Evolutionary conservation across 495 filamentous ascomycete species (phyloP).

Genomic region (Aeminium ludgeri): DNA sequence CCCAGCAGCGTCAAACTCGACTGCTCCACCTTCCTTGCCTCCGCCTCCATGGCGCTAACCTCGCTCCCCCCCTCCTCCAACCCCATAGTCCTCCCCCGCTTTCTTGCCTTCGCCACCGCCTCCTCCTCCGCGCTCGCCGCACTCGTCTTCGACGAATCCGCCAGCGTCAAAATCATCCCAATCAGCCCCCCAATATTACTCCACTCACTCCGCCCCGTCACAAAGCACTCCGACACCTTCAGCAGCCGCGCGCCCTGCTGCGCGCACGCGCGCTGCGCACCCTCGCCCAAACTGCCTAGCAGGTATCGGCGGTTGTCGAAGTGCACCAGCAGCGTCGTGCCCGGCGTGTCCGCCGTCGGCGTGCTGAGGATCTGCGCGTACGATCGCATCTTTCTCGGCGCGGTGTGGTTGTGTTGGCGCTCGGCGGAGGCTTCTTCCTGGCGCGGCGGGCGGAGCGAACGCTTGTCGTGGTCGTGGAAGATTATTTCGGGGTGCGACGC

Average conservation of each 20-base stretch:
- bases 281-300: constrained; percentile 73
- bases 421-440: not conserved
- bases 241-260: constrained; percentile 44
- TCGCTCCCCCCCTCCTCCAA: constrained; percentile 18
- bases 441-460: not conserved
- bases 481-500: not conserved
- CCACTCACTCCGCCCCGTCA: constrained; percentile 67
- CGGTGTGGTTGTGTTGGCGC: not conserved
- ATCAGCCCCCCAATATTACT: constrained; percentile 59
- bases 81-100: constrained; percentile 5
- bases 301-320: constrained; percentile 70
- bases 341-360: constrained; percentile 82
- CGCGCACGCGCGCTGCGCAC: constrained; percentile 57
- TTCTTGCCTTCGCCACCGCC: constrained; percentile 9
- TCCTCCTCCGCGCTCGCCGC: constrained; percentile 18
- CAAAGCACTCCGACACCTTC: constrained; percentile 56
- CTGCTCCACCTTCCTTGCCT: constrained; percentile 17
- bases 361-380: constrained; percentile 56
- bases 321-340: constrained; percentile 55
- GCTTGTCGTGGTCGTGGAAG: not conserved
- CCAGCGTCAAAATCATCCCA: constrained; percentile 66
- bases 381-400: constrained; percentile 42
- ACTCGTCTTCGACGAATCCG: constrained; percentile 36
- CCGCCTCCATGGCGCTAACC: constrained; percentile 13
- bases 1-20: constrained; percentile 53